Base-by-base conservation (phyloP, 2,329 filamentous ascomycete genomes). In the Fusarium albosuccineum region DNA sequence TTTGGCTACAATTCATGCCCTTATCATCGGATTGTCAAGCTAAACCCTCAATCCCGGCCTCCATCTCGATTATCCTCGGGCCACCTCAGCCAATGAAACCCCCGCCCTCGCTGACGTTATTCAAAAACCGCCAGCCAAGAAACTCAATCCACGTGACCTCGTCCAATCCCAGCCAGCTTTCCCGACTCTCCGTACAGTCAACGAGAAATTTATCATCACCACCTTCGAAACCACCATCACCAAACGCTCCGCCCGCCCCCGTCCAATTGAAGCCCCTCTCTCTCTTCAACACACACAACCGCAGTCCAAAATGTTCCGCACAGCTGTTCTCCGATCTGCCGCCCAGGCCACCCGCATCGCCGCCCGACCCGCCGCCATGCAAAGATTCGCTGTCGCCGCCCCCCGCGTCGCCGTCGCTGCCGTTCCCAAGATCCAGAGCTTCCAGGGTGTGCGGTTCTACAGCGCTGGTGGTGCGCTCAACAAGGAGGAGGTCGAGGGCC, bases 401-500 rank as follows among this genome's bases (percentile, higher is more conserved):
- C 29, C 45, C 79, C 77, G 76, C 74, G 75, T 87, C 79, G 83
- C 89, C 80, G 85, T 85, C 66, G 84, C 86, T 78, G 87, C 87
- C 80, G 85, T 87, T 75, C 87, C 91, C 61, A 79, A 79, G 77
- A 84, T 88, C 70, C 85, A 87, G 76, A 85, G 86, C 76, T 87
- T 90, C 82, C 86, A 90, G 79, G 86, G 88, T 73, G 86, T 92
- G 77, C 87, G 96, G 82, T 92, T 89, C 85, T 99, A 99, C 85
- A 93, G 94, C 72, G 92, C 95, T 55, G 90, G 87, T 63, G 88
- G 90, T 68, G 90, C 91, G 72, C 88, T 98, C 70, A 86, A 88
- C 75, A 91, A 94, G 86, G 85, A 90, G 59, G 93, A 97, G 84
- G 92, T 97, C 60, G 91, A 97, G 84, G 93, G 92, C 64, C 89